Evolutionary conservation across 2,329 filamentous ascomycete genomes (phyloP).

Genomic region (Cladophialophora carrionii): DNA sequence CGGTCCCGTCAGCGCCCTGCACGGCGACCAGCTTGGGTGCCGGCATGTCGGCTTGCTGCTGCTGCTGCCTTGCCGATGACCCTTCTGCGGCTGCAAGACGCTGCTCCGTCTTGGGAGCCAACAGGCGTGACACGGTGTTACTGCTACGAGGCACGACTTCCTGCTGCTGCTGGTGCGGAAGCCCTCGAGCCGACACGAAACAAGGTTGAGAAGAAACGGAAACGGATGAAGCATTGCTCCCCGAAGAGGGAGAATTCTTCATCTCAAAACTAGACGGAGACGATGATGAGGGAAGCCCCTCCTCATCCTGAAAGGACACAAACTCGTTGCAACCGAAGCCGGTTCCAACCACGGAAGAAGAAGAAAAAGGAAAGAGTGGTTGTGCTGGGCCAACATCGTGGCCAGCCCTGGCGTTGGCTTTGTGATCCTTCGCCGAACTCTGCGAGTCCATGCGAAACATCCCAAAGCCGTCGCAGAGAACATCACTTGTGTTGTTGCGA

Average conservation of each 20-base stretch:
- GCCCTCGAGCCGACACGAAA: conserved; percentile 51
- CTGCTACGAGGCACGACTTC: conserved; percentile 50
- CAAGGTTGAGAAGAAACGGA: conserved; percentile 39
- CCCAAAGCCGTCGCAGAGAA: conserved; percentile 48
- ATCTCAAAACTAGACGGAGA: conserved; percentile 53
- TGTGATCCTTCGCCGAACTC: conserved; percentile 38
- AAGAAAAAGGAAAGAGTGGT: conserved; percentile 42
- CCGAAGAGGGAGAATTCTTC: conserved; percentile 54
- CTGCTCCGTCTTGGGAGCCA: conserved; percentile 54
- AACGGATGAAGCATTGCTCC: conserved; percentile 51
- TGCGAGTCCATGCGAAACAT: conserved; percentile 52
- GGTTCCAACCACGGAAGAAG: conserved; percentile 43
- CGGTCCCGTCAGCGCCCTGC: conserved; percentile 56
- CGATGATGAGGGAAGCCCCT: conserved; percentile 43
- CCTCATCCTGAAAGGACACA: conserved; percentile 39
- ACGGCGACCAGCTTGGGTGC: conserved; percentile 57
- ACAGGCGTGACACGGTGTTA: conserved; percentile 45
- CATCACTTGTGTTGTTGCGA: conserved; percentile 52
- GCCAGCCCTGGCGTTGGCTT: conserved; percentile 39
- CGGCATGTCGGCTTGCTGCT: conserved; percentile 40
- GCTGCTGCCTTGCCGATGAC: conserved; percentile 39
- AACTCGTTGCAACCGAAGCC: conserved; percentile 44
- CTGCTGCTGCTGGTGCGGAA: conserved; percentile 55
- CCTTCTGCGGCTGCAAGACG: conserved; percentile 39
- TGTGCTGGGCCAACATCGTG: conserved; percentile 36